These are phyloP conservation scores for Pseudoturritis turrita DNA, from an alignment of 345 rosid genomes.

Conservation along the genomic window DNA sequence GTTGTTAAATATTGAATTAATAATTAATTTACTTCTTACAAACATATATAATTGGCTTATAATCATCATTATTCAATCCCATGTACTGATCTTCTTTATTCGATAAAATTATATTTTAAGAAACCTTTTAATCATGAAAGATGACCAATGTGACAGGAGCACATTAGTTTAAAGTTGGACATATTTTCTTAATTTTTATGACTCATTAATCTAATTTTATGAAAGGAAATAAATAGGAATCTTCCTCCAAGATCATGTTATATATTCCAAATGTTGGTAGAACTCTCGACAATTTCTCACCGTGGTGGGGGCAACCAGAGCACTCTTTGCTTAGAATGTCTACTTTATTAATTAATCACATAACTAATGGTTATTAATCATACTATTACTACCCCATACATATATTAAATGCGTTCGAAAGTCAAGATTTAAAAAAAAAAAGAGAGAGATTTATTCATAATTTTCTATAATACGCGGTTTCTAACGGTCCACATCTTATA, in stretches of 20 bases:
- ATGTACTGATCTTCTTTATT: background rate
- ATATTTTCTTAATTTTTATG: background rate
- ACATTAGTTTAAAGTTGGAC: background rate
- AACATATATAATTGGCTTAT: background rate
- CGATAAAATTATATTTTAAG: background rate
- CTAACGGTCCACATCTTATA: background rate
- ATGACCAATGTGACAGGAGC: background rate
- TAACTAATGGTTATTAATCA: background rate
- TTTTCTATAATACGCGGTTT: background rate
- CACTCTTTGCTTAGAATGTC: background rate
- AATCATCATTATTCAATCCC: background rate
- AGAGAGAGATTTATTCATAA: background rate
- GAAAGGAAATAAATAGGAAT: background rate
- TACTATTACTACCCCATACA: background rate
- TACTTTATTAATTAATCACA: background rate
- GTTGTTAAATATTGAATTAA: no score
- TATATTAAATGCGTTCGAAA: background rate
- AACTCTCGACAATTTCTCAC: background rate
- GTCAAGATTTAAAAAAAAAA: background rate
- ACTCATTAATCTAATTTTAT: background rate
- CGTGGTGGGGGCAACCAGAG: background rate
- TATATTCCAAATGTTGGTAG: slow-evolving; percentile 3
- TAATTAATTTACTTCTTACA: no score
- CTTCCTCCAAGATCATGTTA: background rate
- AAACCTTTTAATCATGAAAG: background rate